phyloP scores from a whole-genome alignment of 768 basidiomycete genomes.

The Cystofilobasidium macerans region DNA sequence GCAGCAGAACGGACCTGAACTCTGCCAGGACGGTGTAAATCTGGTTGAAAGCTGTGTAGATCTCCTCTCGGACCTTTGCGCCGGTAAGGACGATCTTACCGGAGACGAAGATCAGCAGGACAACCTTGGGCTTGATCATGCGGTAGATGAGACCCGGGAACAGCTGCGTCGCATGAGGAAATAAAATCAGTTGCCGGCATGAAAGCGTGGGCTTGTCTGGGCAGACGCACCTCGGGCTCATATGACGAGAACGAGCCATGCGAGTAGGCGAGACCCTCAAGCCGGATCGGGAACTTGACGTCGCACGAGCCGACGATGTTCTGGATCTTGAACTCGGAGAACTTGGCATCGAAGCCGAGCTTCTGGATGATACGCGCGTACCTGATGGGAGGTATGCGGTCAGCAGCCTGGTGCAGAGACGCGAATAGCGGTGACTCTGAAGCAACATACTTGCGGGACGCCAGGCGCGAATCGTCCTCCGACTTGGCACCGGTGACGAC shows the following conservation, averaged over 20 bases:
- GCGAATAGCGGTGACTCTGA: neutral
- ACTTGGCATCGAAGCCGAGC: slow-evolving; percentile 97
- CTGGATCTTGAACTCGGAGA: slow-evolving; percentile 99
- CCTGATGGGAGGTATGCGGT: neutral
- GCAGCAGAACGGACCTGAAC: slow-evolving; percentile 45
- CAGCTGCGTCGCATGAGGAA: slow-evolving; percentile 45
- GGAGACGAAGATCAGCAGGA: slow-evolving; percentile 94
- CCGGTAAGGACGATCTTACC: slow-evolving; percentile 98
- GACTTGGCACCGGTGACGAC: slow-evolving; percentile 99
- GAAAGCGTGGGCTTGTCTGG: no score
- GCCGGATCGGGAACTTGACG: slow-evolving; percentile 94
- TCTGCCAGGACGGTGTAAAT: slow-evolving; percentile 97
- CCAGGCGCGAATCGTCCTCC: slow-evolving; percentile 91
- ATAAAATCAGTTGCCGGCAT: no score
- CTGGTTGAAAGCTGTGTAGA: slow-evolving; percentile 98
- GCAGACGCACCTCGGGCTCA: slow-evolving; percentile 73
- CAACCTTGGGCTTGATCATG: slow-evolving; percentile 99
- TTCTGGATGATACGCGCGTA: slow-evolving; percentile 99
- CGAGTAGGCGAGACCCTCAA: slow-evolving; percentile 92
- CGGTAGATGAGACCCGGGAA: slow-evolving; percentile 99
- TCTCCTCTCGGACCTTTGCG: slow-evolving; percentile 99
- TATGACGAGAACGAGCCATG: slow-evolving; percentile 98
- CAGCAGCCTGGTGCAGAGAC: no score
- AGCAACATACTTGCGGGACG: slow-evolving; percentile 61
- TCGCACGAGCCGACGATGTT: slow-evolving; percentile 98